Evolutionary conservation across 1,284 basidiomycete species (phyloP), one percentile per base, ranked within the genome.

Genomic region (Cryptococcus wingfieldii): DNA sequence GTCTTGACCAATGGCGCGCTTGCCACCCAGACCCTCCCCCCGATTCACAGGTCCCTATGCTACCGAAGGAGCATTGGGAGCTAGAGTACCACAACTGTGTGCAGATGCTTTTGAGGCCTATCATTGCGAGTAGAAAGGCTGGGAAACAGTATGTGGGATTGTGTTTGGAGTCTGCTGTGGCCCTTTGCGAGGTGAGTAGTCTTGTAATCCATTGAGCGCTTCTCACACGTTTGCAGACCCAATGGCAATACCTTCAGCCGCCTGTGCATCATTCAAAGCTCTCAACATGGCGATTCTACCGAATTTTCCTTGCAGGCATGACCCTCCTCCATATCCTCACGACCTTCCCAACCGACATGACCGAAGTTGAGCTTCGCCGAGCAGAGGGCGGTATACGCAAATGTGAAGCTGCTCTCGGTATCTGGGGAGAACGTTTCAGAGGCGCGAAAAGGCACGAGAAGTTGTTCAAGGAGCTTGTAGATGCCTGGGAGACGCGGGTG

Each of bases 61-160:
- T 66, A 14, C 50, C 59, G 9, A 55, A 43, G 9, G 59, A 53
- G n/a, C 56, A 61, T n/a, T 62, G 63, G 51, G 64, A 64, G 41
- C 55, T 68, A 48, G 64, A 66, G 50, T 68, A 68, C 44, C 62
- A 68, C 42, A 61, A 67, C 38, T 62, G 64, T 45, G 64, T 68
- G 5, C 66, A 68, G 45, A 53, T 68, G 59, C 59, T 68, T 2
- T 37, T 68, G 13, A 56, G 66, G 41, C 66, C 66, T 2, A 59
- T 66, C n/a, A 60, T 64, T 7, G 58, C 64, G 10, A 58, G 50
- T 38, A 47, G 53, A 25, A 54, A 55, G n/a, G 56, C 54, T 13
- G 53, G 47, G 5, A 53, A 47, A 9, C 47, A 53, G 25, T 68
- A 68, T 55, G 53, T 59, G 12, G 42, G 51, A 3, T 25, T 56